Evolutionary conservation across 2,329 filamentous ascomycete species (phyloP), one percentile per base, ranked within the genome.

Genomic region (Aschersonia sp.): DNA sequence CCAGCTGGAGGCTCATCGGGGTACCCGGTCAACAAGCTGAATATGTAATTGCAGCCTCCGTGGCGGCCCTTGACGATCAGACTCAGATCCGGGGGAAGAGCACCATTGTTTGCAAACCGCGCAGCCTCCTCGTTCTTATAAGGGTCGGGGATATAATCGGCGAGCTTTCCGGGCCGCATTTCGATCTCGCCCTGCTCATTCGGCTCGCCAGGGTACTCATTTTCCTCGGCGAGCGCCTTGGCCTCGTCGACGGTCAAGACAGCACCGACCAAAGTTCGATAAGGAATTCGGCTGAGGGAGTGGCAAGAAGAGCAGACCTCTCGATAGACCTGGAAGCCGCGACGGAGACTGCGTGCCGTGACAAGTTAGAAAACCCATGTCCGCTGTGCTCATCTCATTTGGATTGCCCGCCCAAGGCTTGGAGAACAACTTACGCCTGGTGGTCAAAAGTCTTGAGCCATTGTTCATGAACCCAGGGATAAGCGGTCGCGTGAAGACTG

Each of bases 101-200:
- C 92, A 78, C 92, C 92, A 67, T 94, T 94, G 80, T 98, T 98
- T 73, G 89, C 89, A 65, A 89, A 89, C 65, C 92, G 89, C 55
- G 91, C 91, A 58, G 92, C 91, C 75, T 98, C 91, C 64, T 98
- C 92, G 75, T 98, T 98, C 77, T 94, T 92, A 83, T 98, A 98
- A 31, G 92, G 92, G 47, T 77, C 69, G 51, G 89, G 91, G 54
- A 98, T 82, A 73, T 97, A 97, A 70, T 98, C 92, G 61, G 92
- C 94, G 47, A 98, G 82, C 77, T 98, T 98, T 75, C 92, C 92
- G 56, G 91, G 86, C 59, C 92, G 89, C 82, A 97, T 94, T 77
- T 95, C 87, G 65, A 97, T 96, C 59, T 96, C 88, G 59, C 92
- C 92, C 77, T 96, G 78, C 65, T 97, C 88, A 72, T 98, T 95